phyloP scores from a whole-genome alignment of 208 protist species.

The Balamuthia mandrillaris region DNA sequence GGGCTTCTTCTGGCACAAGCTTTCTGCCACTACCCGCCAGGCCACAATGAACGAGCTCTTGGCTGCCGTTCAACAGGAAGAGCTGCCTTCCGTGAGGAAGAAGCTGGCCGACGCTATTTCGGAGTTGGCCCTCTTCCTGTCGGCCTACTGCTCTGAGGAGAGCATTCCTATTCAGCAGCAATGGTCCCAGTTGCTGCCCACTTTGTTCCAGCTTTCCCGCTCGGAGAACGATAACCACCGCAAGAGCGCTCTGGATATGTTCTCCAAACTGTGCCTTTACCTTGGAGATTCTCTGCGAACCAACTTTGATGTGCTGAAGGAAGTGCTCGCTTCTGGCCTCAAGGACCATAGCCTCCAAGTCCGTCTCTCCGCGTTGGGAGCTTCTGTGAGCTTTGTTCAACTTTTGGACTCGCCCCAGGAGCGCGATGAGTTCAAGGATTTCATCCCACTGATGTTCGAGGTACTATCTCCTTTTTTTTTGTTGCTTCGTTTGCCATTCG shows the following conservation, averaged over 20 bases:
- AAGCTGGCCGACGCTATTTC: not conserved
- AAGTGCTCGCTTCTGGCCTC: not conserved
- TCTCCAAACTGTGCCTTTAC: conserved; percentile 43
- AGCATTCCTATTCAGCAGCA: not conserved
- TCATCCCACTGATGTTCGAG: conserved; percentile 46
- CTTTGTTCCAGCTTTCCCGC: conserved; percentile 34
- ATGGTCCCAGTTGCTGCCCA: conserved; percentile 59
- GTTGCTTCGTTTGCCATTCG: not conserved
- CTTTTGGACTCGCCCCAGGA: not conserved
- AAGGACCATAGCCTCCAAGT: not conserved
- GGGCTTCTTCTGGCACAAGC: not conserved
- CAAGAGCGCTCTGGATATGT: conserved; percentile 47
- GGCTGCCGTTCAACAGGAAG: not conserved
- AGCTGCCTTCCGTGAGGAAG: not conserved
- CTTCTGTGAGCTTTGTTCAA: conserved; percentile 33
- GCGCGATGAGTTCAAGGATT: conserved; percentile 14
- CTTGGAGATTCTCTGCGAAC: conserved; percentile 3
- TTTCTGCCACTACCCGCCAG: not conserved
- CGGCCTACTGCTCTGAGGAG: not conserved
- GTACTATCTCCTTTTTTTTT: not conserved
- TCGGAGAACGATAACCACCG: conserved; percentile 2
- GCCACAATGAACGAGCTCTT: not conserved
- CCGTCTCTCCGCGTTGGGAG: conserved; percentile 26
- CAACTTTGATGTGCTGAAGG: conserved; percentile 35
- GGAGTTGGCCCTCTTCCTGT: conserved; percentile 3